Conservation (phyloP, 805 yeast species). For the Wickerhamiella spandovensis region DNA sequence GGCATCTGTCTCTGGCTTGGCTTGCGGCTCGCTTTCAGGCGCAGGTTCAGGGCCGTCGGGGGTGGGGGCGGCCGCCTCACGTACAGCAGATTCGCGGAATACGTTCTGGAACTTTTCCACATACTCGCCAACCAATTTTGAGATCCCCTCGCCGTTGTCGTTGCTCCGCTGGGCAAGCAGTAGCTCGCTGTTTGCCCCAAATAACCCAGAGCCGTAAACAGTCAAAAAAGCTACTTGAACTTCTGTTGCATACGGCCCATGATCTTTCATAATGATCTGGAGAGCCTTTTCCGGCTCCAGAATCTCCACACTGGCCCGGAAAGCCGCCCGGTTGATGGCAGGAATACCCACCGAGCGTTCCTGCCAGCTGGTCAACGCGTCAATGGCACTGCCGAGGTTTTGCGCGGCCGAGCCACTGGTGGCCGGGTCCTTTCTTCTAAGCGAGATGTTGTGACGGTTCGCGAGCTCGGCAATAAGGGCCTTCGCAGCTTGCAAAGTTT, state of each 20-base stretch:
- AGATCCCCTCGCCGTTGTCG: not conserved
- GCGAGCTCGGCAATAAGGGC: not conserved
- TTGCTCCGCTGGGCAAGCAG: not conserved
- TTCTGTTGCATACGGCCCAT: slow-evolving; percentile 5
- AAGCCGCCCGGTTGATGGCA: slow-evolving; percentile 2
- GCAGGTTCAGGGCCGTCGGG: not conserved
- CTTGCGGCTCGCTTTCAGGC: not conserved
- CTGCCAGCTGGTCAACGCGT: slow-evolving; percentile 9
- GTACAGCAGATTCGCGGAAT: not conserved
- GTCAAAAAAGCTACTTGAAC: slow-evolving; percentile 8
- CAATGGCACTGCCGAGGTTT: not conserved
- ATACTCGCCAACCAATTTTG: slow-evolving; percentile 3
- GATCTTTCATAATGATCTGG: not conserved
- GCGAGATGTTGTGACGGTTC: not conserved
- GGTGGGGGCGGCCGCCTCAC: not conserved
- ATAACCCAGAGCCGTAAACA: slow-evolving; percentile 7
- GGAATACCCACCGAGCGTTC: slow-evolving; percentile 13
- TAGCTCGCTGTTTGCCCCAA: slow-evolving; percentile 1
- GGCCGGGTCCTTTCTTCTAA: not conserved
- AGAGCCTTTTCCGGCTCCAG: slow-evolving; percentile 8
- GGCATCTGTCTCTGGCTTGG: not conserved
- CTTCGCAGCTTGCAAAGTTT: not conserved
- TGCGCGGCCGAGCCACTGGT: not conserved
- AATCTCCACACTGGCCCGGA: slow-evolving; percentile 6
- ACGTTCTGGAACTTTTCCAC: slow-evolving; percentile 1